Evolutionary conservation across 306 rosid species (phyloP), one percentile per base, ranked within the genome.

Genomic region (Cucumis cinereus): DNA sequence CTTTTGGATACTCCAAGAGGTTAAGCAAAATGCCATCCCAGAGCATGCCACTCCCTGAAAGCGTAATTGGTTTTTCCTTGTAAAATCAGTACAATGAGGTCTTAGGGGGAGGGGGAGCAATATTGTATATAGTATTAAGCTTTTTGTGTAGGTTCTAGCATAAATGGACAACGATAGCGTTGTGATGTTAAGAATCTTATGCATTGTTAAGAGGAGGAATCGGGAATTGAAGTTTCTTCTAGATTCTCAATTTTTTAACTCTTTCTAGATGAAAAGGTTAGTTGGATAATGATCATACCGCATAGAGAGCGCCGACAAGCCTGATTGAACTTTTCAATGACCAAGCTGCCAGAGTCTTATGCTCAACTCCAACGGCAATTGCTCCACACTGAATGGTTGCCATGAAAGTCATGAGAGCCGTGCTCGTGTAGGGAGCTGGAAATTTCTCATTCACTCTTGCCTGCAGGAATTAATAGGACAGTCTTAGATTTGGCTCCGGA

Each of bases 391-490:
- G 83, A 30, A 91, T 75, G 77, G 88, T 88, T 30, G 89, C 88
- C 85, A 93, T 77, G 50, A 79, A 76, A 71, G 90, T 85, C 91
- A 87, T 90, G 77, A 79, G 56, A 4, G 86, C 35, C 0, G 88
- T 91, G 87, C 91, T 91, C 2, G 93, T 93, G 71, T 88, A 93
- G 2, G 98, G 97, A n/a, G 89, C 98, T 50, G 98, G 86, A 77
- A 86, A 93, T 10, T 54, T 86, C 72, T 75, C 85, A 67, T 91
- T 81, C 79, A 93, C 41, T 66, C 77, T 85, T 2, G 94, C 91
- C 97, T 93, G 91, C 72, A 66, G 30, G 72, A 66, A 38, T 38
- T 36, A 66, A 36, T 26, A 36, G 23, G 38, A 9, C 49, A n/a
- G 52, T 38, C 49, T 38, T 38, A 66, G 72, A n/a, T 38, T 61